Evolutionary conservation across 75 land plant genomes (phyloP).

Genomic region (Ceratopteris richardii): DNA sequence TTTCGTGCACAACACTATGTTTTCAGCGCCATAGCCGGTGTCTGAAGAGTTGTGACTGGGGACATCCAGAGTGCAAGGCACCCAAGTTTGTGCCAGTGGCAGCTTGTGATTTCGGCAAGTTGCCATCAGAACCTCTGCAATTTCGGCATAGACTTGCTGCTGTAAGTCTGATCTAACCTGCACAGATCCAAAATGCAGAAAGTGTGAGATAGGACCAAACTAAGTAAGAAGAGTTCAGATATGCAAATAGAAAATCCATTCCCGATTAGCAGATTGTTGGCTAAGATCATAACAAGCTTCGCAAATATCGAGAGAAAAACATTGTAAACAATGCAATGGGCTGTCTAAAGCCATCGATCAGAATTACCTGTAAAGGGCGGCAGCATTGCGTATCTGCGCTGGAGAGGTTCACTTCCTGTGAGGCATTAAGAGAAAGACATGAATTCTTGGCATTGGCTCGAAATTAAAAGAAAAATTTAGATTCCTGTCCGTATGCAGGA

Average conservation of each 20-base stretch:
- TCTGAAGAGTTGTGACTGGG: background rate
- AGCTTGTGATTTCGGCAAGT: conserved; percentile 47
- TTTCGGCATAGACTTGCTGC: conserved; percentile 50
- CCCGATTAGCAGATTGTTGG: no score
- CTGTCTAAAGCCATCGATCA: background rate
- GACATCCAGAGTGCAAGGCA: conserved; percentile 29
- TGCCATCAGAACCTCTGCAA: conserved; percentile 40
- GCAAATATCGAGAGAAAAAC: background rate
- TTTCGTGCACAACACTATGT: conserved; percentile 41
- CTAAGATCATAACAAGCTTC: background rate
- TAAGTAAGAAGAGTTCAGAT: background rate
- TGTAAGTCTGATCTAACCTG: conserved; percentile 26
- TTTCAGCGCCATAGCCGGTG: background rate
- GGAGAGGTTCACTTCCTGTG: conserved; percentile 3
- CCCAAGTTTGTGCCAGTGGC: conserved; percentile 79
- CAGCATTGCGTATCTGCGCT: conserved; percentile 1
- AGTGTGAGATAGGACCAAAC: background rate
- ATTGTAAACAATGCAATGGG: background rate
- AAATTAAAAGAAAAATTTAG: background rate
- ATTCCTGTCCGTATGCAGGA: background rate
- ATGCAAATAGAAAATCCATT: background rate
- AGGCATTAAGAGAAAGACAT: background rate
- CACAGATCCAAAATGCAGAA: background rate
- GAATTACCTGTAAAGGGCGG: background rate
- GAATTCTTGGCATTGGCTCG: background rate